Conservation (phyloP, 2,329 filamentous ascomycete species). For the Microcera coccophila region DNA sequence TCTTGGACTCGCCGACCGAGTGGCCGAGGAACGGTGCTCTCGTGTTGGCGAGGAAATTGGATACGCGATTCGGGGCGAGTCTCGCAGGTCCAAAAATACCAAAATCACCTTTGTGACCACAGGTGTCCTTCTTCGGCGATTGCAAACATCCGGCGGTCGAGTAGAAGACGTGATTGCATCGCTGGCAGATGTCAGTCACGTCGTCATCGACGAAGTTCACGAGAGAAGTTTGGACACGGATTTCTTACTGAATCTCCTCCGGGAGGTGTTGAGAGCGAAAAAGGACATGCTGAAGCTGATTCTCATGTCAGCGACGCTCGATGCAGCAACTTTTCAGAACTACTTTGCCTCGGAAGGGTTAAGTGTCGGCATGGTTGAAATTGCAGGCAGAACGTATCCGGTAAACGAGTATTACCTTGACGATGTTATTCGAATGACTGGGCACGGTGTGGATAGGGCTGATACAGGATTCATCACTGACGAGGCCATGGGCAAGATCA, state of each 20-base stretch:
- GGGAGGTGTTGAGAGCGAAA: constrained; percentile 71
- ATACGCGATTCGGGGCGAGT: constrained; percentile 88
- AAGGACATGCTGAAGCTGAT: constrained; percentile 83
- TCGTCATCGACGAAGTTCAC: constrained; percentile 95
- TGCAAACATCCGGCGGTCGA: constrained; percentile 84
- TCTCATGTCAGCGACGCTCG: constrained; percentile 93
- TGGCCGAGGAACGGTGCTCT: constrained; percentile 84
- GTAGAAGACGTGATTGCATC: constrained; percentile 77
- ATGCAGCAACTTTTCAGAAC: constrained; percentile 76
- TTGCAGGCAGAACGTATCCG: constrained; percentile 82
- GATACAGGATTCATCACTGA: constrained; percentile 45
- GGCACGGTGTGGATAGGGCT: constrained; percentile 56
- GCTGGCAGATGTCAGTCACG: constrained; percentile 84
- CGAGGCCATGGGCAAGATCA: constrained; percentile 62
- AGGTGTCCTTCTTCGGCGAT: constrained; percentile 80
- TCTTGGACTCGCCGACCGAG: constrained; percentile 86
- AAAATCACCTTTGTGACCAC: constrained; percentile 96
- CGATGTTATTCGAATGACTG: constrained; percentile 76
- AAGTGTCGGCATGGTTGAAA: constrained; percentile 76
- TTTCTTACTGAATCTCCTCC: constrained; percentile 81
- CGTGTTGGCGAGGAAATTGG: constrained; percentile 83
- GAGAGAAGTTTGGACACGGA: constrained; percentile 93
- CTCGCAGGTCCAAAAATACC: constrained; percentile 67
- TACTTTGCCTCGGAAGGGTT: constrained; percentile 72
- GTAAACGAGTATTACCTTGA: constrained; percentile 89